A percentile compares a stretch with the other conserved stretches of the same genome.
Evolutionary conservation across 2,329 filamentous ascomycete genomes (phyloP).

Genomic region (Dactylellina drechsleri): DNA sequence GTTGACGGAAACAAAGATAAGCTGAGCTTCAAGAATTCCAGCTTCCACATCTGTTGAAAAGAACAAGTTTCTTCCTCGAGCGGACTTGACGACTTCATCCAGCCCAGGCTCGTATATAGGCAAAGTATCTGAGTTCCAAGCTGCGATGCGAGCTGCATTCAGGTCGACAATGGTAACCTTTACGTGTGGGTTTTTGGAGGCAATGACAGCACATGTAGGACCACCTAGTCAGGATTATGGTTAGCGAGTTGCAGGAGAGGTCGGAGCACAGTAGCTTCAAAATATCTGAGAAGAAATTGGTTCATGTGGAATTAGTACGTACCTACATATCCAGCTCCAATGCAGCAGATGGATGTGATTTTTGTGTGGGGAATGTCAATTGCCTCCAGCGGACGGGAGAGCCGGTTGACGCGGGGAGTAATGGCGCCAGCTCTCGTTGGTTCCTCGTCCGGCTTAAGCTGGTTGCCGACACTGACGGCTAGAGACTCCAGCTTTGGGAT

Average conservation of each 20-base stretch:
- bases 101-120: slow-evolving; percentile 82
- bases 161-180: slow-evolving; percentile 79
- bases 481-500: slow-evolving; percentile 50
- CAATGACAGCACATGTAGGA: slow-evolving; percentile 78
- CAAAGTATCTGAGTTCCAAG: slow-evolving; percentile 78
- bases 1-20: slow-evolving; percentile 80
- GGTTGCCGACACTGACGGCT: slow-evolving; percentile 27
- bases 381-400: slow-evolving; percentile 56
- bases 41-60: slow-evolving; percentile 75
- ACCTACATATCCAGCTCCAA: slow-evolving; percentile 81
- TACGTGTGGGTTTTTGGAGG: slow-evolving; percentile 76
- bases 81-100: slow-evolving; percentile 71
- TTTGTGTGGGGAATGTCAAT: slow-evolving; percentile 58
- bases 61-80: slow-evolving; percentile 73
- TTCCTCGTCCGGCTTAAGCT: slow-evolving; percentile 43
- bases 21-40: slow-evolving; percentile 73
- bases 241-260: background rate
- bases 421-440: slow-evolving; percentile 54
- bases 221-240: slow-evolving; percentile 67
- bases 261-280: no score
- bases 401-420: slow-evolving; percentile 53
- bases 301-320: slow-evolving; percentile 60
- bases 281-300: no score
- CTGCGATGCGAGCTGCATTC: slow-evolving; percentile 72
- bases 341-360: slow-evolving; percentile 74